Base-by-base conservation (phyloP, 768 basidiomycete species). In the Mycena epipterygia region DNA sequence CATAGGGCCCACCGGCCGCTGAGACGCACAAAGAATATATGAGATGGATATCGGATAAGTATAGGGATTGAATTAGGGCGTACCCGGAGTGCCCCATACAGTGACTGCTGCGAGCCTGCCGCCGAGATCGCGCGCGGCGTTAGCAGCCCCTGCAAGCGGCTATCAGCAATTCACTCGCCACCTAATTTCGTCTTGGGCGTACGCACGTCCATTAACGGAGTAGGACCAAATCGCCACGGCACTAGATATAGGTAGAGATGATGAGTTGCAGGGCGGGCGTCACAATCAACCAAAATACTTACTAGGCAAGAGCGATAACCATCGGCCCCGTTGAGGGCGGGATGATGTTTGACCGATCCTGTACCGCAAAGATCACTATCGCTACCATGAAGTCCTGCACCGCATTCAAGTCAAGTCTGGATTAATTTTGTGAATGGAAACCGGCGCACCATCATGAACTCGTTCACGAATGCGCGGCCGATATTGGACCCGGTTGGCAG, bases 101-200 rank as follows among this genome's bases (percentile, higher is more conserved):
- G 89, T 83, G 78, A 93, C 75, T 1, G 85, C 87, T 72, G 86
- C 85, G 23, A 93, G 70, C 21, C 91, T 87, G 3, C 85, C 89
- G 27, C 92, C 92, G 51, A 93, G 27, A 75, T 93, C 92, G 74
- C 92, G 90, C 27, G 91, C 90, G 4, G 90, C 81, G 77, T 93
- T 93, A 30, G 91, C 83, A 12, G 89, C 85, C 58, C 93, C 64
- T 66, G 32, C 27, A 16, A 11, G 23, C 8, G 25, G 32, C 25
- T n/a, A 35, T 48, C 23, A 25, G 23, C 17, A 19, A 8, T 32
- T 23, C n/a, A 33, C 9, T 6, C 23, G 13, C 5, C 27, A 39
- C 11, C 29, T 11, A 23, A 46, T n/a, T n/a, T n/a, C 4, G 8
- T 9, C 13, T 5, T 35, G n/a, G n/a, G n/a, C n/a, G 42, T 14